Evolutionary conservation across 345 rosid genomes (phyloP).

Genomic region (Toxicodendron radicans): DNA sequence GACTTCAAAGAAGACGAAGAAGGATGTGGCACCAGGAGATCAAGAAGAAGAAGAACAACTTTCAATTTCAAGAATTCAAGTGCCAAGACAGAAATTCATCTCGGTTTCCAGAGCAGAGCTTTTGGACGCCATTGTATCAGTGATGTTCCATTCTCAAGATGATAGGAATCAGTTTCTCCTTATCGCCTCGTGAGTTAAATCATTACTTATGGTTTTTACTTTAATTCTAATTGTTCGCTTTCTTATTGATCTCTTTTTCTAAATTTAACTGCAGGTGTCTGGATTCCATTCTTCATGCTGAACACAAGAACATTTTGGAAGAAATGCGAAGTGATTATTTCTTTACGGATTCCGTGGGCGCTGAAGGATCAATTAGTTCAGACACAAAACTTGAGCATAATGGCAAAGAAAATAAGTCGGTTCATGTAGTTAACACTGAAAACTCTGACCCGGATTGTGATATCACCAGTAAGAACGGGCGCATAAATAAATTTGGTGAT

Average conservation of each 20-base stretch:
- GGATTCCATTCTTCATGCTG: constrained; percentile 88
- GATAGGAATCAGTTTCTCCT: constrained; percentile 62
- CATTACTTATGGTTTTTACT: neutral
- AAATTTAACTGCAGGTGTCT: constrained; percentile 50
- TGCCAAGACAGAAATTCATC: constrained; percentile 74
- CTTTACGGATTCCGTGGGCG: constrained; percentile 37
- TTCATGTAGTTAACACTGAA: neutral
- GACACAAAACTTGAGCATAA: constrained; percentile 19
- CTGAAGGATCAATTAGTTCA: constrained; percentile 23
- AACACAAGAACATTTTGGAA: constrained; percentile 76
- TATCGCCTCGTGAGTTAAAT: constrained; percentile 62
- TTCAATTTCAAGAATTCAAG: constrained; percentile 63
- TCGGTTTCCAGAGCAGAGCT: constrained; percentile 75
- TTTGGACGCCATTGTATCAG: constrained; percentile 51
- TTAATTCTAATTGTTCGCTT: constrained; percentile 6
- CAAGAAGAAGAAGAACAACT: constrained; percentile 42
- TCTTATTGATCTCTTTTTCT: neutral
- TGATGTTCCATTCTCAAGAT: constrained; percentile 49
- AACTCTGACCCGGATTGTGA: constrained; percentile 18
- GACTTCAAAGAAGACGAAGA: constrained; percentile 20
- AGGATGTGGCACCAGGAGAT: constrained; percentile 14
- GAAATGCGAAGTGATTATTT: constrained; percentile 75
- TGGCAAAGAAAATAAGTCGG: constrained; percentile 2
- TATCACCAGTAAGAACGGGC: constrained; percentile 25
- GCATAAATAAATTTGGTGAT: constrained; percentile 18